These are phyloP conservation scores for Didymella exigua DNA, from an alignment of 2,329 filamentous ascomycete genomes.

Conservation along the genomic window DNA sequence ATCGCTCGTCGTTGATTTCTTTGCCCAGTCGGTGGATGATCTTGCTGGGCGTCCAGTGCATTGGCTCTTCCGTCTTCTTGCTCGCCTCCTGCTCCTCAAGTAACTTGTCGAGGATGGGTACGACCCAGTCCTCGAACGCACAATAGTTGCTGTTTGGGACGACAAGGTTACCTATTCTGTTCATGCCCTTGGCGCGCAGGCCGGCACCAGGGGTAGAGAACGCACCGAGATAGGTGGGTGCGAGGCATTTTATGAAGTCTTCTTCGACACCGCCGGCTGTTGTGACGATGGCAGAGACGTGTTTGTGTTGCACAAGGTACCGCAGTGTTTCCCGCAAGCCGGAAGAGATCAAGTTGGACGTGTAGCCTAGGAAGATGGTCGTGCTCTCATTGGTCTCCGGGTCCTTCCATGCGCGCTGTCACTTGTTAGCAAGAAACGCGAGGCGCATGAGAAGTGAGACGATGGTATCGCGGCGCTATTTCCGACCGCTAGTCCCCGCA, in stretches of 20 bases:
- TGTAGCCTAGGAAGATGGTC: constrained; percentile 97
- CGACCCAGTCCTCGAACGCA: constrained; percentile 95
- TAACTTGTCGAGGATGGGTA: constrained; percentile 94
- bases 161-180: constrained; percentile 93
- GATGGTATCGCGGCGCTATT: constrained; percentile 32
- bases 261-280: constrained; percentile 96
- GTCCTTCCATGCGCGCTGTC: constrained; percentile 77
- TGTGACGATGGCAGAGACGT: constrained; percentile 91
- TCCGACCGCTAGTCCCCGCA: constrained; percentile 32
- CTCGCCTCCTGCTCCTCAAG: constrained; percentile 88
- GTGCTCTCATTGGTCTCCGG: constrained; percentile 78
- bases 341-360: constrained; percentile 95
- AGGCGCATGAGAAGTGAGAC: constrained; percentile 26
- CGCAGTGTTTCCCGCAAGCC: constrained; percentile 89
- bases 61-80: constrained; percentile 67
- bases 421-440: constrained; percentile 35
- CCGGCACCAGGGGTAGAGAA: constrained; percentile 79
- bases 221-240: constrained; percentile 87
- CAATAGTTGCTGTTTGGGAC: constrained; percentile 98
- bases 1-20: constrained; percentile 91
- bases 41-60: constrained; percentile 93
- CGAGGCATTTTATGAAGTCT: constrained; percentile 97
- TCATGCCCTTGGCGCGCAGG: constrained; percentile 83
- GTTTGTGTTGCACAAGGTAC: constrained; percentile 89
- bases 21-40: constrained; percentile 87